Conservation (phyloP, 495 filamentous ascomycete species). For the Neurospora hispaniola region DNA sequence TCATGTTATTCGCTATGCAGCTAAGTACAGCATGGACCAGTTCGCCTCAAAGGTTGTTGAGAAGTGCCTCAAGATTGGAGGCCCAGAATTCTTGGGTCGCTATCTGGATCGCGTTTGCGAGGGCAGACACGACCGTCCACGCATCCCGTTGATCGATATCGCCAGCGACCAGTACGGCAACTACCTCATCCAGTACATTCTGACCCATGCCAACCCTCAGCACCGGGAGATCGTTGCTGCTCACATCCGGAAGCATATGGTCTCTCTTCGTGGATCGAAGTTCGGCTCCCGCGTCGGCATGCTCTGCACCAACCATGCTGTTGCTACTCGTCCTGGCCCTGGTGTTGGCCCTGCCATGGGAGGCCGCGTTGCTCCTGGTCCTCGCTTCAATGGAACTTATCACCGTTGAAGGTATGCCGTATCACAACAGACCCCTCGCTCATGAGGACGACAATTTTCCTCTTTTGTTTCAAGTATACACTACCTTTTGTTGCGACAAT, state of each 20-base stretch:
- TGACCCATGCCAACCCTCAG: slow-evolving; percentile 73
- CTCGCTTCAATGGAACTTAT: slow-evolving; percentile 40
- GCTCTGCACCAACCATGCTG: slow-evolving; percentile 92
- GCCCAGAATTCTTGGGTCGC: slow-evolving; percentile 77
- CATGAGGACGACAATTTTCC: slow-evolving; percentile 6
- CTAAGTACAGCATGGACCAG: slow-evolving; percentile 98
- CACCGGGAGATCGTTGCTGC: slow-evolving; percentile 87
- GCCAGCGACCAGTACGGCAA: slow-evolving; percentile 98
- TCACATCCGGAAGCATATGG: slow-evolving; percentile 98
- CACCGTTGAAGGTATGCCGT: slow-evolving; percentile 21
- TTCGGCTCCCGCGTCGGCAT: slow-evolving; percentile 97
- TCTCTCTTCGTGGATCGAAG: slow-evolving; percentile 94
- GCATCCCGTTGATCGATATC: slow-evolving; percentile 96
- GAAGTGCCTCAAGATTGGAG: slow-evolving; percentile 96
- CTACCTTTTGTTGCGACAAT: slow-evolving; percentile 13
- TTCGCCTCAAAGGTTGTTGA: slow-evolving; percentile 98
- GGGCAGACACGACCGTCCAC: slow-evolving; percentile 78
- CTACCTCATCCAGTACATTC: slow-evolving; percentile 93
- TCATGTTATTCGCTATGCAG: slow-evolving; percentile 82
- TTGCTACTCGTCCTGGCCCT: slow-evolving; percentile 75
- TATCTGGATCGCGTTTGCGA: slow-evolving; percentile 93
- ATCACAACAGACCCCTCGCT: not conserved
- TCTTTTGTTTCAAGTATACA: not conserved
- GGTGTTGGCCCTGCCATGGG: slow-evolving; percentile 52
- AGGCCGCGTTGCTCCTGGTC: slow-evolving; percentile 43